Evolutionary conservation across 2,329 filamentous ascomycete species (phyloP), one percentile per base, ranked within the genome.

Genomic region (Cadophora luteo-olivacea): DNA sequence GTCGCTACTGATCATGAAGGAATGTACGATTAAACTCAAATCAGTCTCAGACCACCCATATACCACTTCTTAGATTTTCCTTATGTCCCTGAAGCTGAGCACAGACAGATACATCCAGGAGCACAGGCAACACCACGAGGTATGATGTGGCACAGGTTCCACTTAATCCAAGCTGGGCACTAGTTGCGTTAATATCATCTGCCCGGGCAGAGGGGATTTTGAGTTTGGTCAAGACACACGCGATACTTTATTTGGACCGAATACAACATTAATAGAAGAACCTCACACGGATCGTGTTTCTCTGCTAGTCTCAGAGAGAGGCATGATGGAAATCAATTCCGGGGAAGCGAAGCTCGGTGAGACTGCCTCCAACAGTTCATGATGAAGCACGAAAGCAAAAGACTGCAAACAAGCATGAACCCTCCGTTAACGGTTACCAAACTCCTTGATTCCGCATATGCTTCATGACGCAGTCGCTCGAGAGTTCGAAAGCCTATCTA

Each of bases 171-270:
- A 38, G n/a, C 0, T 38, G 16, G 33, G 16, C 33, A 4, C 9
- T 24, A 6, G 19, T 25, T 9, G 9, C 29, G 19, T 24, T 38
- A 32, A 58, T 24, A 58, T 33, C 32, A 36, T 2, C 29, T 29
- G 19, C 8, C 14, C 54, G 54, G 33, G 25, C 11, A 60, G 36
- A 60, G n/a, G 33, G 36, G 41, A 41, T 8, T 60, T 60, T 60
- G 57, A 60, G 57, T 60, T 60, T 60, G 57, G 22, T 45, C 36
- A 60, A 41, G 36, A 60, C 33, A 60, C 36, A 60, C 33, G 38
- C 32, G 36, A 45, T 25, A 38, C 57, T 24, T 33, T 7, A 4
- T 60, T 45, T 19, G n/a, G 24, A 60, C 36, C 57, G 41, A 33
- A 29, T 36, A 60, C 33, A 36, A 16, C 57, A 5, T 45, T 41